Evolutionary conservation across 106 monocot genomes (phyloP).

Genomic region (Posidonia australis): DNA sequence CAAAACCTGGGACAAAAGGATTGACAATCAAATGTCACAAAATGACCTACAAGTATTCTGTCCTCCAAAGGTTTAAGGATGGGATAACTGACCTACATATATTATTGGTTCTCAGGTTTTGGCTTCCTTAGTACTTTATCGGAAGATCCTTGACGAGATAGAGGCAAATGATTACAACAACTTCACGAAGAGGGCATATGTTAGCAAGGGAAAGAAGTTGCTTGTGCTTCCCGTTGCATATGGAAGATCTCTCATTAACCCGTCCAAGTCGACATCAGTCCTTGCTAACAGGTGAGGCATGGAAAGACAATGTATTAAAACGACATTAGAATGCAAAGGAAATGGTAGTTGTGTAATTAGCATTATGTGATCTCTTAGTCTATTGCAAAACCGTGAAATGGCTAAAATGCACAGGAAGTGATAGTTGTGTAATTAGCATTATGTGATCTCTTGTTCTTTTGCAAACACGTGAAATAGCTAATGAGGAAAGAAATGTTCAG

Average conservation of each 20-base stretch:
- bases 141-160: constrained; percentile 88
- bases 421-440: background rate
- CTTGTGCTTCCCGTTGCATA: constrained; percentile 65
- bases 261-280: constrained; percentile 1
- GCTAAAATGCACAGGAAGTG: background rate
- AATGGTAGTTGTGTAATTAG: background rate
- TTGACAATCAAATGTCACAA: too few species aligned
- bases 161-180: constrained; percentile 94
- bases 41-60: too few species aligned
- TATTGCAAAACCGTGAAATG: background rate
- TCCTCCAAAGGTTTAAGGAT: too few species aligned
- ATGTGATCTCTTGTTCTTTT: background rate
- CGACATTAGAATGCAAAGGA: background rate
- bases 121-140: constrained; percentile 73
- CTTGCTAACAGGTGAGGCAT: background rate
- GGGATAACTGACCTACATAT: background rate
- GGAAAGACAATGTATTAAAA: background rate
- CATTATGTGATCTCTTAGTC: background rate
- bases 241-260: constrained; percentile 46
- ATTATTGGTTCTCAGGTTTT: constrained; percentile 47
- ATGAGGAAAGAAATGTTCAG: background rate
- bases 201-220: constrained; percentile 86
- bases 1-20: too few species aligned
- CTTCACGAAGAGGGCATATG: constrained; percentile 97
- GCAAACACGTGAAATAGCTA: background rate